Evolutionary conservation across 2,329 filamentous ascomycete genomes (phyloP).

Genomic region (Ampelomyces quisqualis): DNA sequence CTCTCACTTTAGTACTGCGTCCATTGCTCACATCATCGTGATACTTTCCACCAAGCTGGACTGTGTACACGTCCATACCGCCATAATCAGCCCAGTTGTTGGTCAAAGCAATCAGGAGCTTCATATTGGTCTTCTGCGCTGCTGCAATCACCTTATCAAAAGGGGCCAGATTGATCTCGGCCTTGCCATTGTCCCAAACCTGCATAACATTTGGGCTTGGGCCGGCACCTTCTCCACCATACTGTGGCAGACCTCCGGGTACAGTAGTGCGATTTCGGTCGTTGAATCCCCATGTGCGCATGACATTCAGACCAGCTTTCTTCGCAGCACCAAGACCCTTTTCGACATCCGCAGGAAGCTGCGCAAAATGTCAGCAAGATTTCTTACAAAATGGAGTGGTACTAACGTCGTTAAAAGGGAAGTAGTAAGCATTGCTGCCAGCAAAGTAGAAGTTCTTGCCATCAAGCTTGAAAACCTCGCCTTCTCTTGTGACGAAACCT

Average conservation of each 20-base stretch:
- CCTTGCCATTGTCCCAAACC: constrained; percentile 47
- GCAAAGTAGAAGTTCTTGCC: constrained; percentile 60
- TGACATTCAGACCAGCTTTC: constrained; percentile 54
- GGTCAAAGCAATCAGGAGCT: constrained; percentile 56
- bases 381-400: neutral
- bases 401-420: constrained; percentile 55
- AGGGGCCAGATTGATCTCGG: constrained; percentile 47
- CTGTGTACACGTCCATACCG: constrained; percentile 61
- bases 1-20: neutral
- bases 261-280: constrained; percentile 55
- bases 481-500: constrained; percentile 55
- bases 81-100: constrained; percentile 63
- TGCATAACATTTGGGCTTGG: constrained; percentile 52
- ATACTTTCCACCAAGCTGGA: constrained; percentile 55
- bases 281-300: constrained; percentile 61
- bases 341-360: constrained; percentile 53
- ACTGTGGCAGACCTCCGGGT: constrained; percentile 52
- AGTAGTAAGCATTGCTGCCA: constrained; percentile 59
- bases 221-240: constrained; percentile 54
- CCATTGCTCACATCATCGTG: constrained; percentile 49
- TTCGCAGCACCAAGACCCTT: constrained; percentile 51
- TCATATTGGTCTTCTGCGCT: constrained; percentile 53
- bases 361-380: constrained; percentile 3
- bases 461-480: constrained; percentile 55
- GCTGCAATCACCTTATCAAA: constrained; percentile 57